Conservation (phyloP, 73 alveolate species). For the Paramecium primaurelia region DNA sequence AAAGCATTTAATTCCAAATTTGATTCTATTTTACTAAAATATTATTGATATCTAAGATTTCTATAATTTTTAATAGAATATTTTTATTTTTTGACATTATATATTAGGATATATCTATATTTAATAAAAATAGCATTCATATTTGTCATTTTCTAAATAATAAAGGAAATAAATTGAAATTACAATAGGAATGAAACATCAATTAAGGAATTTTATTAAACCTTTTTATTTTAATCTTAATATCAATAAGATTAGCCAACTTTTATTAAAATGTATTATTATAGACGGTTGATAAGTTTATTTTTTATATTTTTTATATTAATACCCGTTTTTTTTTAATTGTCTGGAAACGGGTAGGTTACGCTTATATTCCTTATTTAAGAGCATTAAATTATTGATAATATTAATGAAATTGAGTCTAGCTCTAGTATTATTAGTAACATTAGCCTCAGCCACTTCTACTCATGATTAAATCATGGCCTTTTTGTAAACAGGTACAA, state of each 20-base stretch:
- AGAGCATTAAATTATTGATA: not conserved
- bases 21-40: not conserved
- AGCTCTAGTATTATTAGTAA: not conserved
- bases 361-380: not conserved
- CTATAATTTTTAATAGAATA: not conserved
- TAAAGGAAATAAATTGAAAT: not conserved
- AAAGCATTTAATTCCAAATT: not conserved
- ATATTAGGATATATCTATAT: not conserved
- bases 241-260: not conserved
- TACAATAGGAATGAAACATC: not conserved
- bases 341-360: not conserved
- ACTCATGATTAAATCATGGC: constrained; percentile 36
- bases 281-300: not conserved
- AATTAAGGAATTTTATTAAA: not conserved
- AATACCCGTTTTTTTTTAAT: constrained; percentile 3
- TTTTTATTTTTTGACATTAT: not conserved
- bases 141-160: not conserved
- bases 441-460: constrained; percentile 26
- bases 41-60: not conserved
- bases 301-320: not conserved
- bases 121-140: no score
- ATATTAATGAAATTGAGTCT: constrained; percentile 8
- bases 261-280: no score
- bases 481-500: constrained; percentile 20
- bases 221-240: not conserved